These are phyloP conservation scores for Sclerospora graminicola DNA, from an alignment of 352 stramenopile species.

Conservation along the genomic window DNA sequence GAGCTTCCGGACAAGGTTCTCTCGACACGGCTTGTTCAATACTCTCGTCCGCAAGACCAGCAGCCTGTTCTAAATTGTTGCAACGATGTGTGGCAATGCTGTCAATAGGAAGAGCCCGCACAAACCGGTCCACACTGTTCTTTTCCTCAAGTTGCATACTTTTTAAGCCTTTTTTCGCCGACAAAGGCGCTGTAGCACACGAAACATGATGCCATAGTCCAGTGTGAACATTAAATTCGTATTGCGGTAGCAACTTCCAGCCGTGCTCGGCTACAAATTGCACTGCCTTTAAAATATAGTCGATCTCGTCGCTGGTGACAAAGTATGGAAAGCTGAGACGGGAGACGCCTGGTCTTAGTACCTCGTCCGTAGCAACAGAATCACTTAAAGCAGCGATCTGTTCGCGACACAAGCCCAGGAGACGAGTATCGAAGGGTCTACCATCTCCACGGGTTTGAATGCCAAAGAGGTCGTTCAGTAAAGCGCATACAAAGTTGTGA, in stretches of 20 bases:
- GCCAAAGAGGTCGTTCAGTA: conserved; percentile 98
- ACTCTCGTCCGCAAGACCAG: conserved; percentile 12
- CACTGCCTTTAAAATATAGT: conserved; percentile 91
- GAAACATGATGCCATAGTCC: conserved; percentile 84
- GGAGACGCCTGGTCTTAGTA: conserved; percentile 92
- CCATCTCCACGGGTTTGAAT: conserved; percentile 66
- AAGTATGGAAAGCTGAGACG: conserved; percentile 90
- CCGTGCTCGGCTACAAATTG: conserved; percentile 89
- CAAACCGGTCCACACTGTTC: conserved; percentile 11
- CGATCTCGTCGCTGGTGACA: conserved; percentile 66
- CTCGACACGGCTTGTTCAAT: conserved; percentile 11
- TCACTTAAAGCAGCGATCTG: conserved; percentile 66
- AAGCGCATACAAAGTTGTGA: conserved; percentile 96
- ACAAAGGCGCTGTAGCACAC: conserved; percentile 8
- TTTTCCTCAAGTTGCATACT: conserved; percentile 23
- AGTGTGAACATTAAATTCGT: conserved; percentile 90
- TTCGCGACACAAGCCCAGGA: conserved; percentile 86
- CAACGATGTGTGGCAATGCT: conserved; percentile 17
- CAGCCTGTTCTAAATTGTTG: conserved; percentile 18
- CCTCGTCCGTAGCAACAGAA: conserved; percentile 85
- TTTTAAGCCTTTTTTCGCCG: conserved; percentile 14
- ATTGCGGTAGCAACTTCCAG: conserved; percentile 90
- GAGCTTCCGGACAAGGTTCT: conserved; percentile 4
- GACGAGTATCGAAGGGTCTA: conserved; percentile 87
- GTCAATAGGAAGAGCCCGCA: conserved; percentile 8